Conservation (phyloP, 192 early-diverging fungal species). For the Mortierella claussenii region DNA sequence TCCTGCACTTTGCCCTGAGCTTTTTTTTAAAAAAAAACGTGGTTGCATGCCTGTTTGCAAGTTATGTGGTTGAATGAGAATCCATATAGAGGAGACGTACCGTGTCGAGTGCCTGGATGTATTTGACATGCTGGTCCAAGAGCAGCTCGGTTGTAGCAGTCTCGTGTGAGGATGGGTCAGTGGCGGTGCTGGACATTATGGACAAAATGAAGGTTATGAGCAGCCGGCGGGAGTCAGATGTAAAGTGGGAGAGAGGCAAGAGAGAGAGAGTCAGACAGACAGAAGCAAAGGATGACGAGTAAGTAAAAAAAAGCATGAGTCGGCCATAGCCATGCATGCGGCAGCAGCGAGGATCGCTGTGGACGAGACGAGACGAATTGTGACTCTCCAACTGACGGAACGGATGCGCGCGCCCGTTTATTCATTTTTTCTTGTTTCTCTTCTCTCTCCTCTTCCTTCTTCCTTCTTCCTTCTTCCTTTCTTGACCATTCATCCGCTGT, state of each 20-base stretch:
- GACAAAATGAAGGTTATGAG: too few relatives aligned
- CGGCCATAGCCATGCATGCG: too few relatives aligned
- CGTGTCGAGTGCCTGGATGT: conserved; percentile 75
- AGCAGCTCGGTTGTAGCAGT: conserved; percentile 53
- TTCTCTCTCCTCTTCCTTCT: not conserved
- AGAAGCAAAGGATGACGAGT: not conserved
- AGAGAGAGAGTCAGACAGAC: not conserved
- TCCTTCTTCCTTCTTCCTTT: too few relatives aligned
- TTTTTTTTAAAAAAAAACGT: not conserved
- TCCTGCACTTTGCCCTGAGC: too few relatives aligned
- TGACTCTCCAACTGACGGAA: too few relatives aligned
- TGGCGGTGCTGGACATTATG: too few relatives aligned
- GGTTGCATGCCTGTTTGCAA: not conserved
- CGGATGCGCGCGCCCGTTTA: too few relatives aligned
- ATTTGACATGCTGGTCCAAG: conserved; percentile 75
- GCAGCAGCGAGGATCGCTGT: too few relatives aligned
- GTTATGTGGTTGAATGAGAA: not conserved
- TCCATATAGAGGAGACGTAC: conserved; percentile 25
- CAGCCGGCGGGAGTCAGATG: not conserved
- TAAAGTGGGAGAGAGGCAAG: not conserved
- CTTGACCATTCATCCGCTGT: not conserved
- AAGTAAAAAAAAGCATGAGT: too few relatives aligned
- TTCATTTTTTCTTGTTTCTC: not conserved
- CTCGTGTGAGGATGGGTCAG: too few relatives aligned
- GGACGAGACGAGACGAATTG: too few relatives aligned